Evolutionary conservation across 2,329 filamentous ascomycete genomes (phyloP), one percentile per base, ranked within the genome.

Genomic region (Fusarium temperatum): DNA sequence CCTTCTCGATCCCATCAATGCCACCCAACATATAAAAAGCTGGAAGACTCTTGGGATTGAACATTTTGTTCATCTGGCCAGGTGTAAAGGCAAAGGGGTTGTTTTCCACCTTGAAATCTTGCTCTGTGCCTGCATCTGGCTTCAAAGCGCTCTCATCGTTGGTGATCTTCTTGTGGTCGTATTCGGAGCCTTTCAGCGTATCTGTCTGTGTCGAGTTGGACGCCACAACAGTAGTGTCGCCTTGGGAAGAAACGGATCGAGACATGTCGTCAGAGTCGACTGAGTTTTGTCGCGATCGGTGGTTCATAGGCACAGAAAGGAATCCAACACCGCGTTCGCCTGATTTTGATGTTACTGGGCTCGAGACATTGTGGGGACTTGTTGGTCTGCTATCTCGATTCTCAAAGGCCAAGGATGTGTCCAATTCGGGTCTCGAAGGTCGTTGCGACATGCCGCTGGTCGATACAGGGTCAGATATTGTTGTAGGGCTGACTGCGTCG

Each of bases 61-160:
- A 90, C 84, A 98, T 89, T 82, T 97, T 98, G 77, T 91, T 92
- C 72, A 98, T 86, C 79, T 97, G 92, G 20, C 95, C 95, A 6
- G 93, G 93, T 5, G 91, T 90, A 80, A 94, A 98, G 22, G 94
- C 95, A 78, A 98, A 98, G 1, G 92, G 92, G 80, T 96, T 97
- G 80, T 94, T 87, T 11, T 92, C 87, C 17, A 96, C 91, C 20
- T 89, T 77, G 77, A 97, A 98, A 71, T 96, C 93, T 24, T 84
- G 86, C 80, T 95, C 93, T 59, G 91, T 93, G 12, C 93, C 93
- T 42, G 90, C 87, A 79, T 97, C 94, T 0, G 94, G 93, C 56
- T 87, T 90, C 70, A 98, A 84, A 0, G 94, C 94, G 71, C 92
- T 88, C 50, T 89, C 83, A 66, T 93, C 91, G 63, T 87, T 89